Base-by-base conservation (phyloP, 75 land plant species). In the Pinus taeda region DNA sequence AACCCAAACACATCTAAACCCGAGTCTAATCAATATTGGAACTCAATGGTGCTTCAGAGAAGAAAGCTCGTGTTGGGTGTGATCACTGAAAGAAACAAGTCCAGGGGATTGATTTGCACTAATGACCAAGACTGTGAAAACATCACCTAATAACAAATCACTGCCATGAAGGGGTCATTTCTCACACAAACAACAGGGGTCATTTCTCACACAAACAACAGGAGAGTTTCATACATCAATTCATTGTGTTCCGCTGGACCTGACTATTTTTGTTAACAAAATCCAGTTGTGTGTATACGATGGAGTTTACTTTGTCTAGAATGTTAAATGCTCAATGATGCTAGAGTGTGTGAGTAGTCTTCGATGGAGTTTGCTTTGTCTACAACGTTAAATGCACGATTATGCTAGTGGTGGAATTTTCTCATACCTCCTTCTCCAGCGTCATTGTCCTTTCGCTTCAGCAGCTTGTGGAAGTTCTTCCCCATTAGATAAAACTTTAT, bases 401-500 rank as follows among this genome's bases (percentile, higher is more conserved):
- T 0, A 45, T 57, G 1, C 8, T 64, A 37, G 24, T 6, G 37
- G 69, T 45, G 49, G 55, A 9, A 13, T 57, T 74, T 71, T 70
- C 14, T 56, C 69, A 73, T 30, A 90, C 95, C 92, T 57, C 42
- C 79, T 78, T 94, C 89, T 6, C 90, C 90, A 17, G 88, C 92
- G 78, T 94, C 95, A 59, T 95, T 95, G 76, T 92, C 95, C 80
- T 95, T 92, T 59, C 98, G 88, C 85, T 95, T 92, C 60, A 95
- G 86, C 22, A 87, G 58, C 79, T 89, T 90, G 77, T 84, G 81
- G 21, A 82, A 86, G 83, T 91, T 76, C 36, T 79, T 82, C 70
- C 81, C 22, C 1, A 82, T 33, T 15, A 82, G 22, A 59, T 53
- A 78, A 74, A 69, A 69, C 53, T 39, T 42, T 8, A 69, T 39